Percentiles rank a stretch among this genome's conserved stretches.
Conservation (phyloP, 768 basidiomycete species). For the Naganishia antarctica region DNA sequence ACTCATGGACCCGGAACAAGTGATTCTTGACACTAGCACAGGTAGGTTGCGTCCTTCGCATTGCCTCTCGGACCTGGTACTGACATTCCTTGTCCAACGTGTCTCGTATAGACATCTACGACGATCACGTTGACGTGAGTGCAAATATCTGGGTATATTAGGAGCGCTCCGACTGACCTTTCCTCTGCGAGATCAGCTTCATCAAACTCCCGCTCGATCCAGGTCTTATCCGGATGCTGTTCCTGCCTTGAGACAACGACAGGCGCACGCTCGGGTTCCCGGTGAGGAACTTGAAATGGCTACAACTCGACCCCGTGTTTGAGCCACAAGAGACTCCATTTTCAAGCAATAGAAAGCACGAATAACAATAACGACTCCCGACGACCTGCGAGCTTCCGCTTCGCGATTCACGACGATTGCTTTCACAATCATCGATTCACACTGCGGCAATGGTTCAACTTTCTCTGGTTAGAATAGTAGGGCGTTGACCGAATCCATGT, state of each 20-base stretch:
- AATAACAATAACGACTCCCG: no score
- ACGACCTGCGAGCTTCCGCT: no score
- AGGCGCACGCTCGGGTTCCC: slow-evolving; percentile 18
- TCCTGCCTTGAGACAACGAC: slow-evolving; percentile 20
- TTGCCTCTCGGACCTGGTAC: background rate
- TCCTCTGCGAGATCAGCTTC: slow-evolving; percentile 20
- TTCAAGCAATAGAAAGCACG: no score
- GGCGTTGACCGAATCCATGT: no score
- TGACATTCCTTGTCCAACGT: no score
- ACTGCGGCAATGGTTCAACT: no score
- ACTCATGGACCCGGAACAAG: slow-evolving; percentile 57
- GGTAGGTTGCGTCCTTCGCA: background rate
- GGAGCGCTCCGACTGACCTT: slow-evolving; percentile 32
- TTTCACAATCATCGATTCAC: no score
- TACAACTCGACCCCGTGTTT: slow-evolving; percentile 21
- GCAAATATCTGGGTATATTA: background rate
- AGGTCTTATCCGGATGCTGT: background rate
- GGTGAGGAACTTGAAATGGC: slow-evolving; percentile 41
- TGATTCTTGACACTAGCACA: slow-evolving; percentile 49
- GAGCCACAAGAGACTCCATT: no score
- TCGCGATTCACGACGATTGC: no score
- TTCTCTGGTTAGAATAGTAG: no score
- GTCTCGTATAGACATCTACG: slow-evolving; percentile 25
- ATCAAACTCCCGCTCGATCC: slow-evolving; percentile 14
- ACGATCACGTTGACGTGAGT: slow-evolving; percentile 27